phyloP scores from a whole-genome alignment of 345 rosid species.

The Odontarrhena argentea region DNA sequence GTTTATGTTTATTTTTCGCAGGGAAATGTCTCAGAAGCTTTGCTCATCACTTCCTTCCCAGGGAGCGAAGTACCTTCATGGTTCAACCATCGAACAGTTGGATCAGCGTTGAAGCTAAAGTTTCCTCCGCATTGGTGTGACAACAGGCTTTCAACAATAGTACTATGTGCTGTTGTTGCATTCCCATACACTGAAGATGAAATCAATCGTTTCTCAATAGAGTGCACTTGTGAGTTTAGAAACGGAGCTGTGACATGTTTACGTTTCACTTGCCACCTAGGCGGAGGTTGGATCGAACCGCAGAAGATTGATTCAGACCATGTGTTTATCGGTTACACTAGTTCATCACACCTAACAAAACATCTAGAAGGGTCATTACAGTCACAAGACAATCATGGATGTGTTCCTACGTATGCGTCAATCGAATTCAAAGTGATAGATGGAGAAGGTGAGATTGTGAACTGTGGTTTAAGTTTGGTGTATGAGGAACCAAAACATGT shows the following conservation, averaged over 20 bases:
- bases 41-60: conserved; percentile 25
- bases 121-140: conserved; percentile 34
- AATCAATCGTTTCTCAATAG: conserved; percentile 8
- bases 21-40: conserved; percentile 18
- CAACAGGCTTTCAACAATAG: conserved; percentile 27
- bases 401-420: conserved; percentile 33
- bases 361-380: conserved; percentile 5
- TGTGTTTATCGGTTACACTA: conserved; percentile 37
- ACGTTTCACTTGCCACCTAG: conserved; percentile 20
- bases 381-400: background rate
- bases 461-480: conserved; percentile 31
- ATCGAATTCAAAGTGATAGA: conserved; percentile 18
- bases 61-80: conserved; percentile 38
- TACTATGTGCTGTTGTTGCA: conserved; percentile 27
- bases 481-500: conserved; percentile 21
- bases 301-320: conserved; percentile 32
- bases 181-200: conserved; percentile 9
- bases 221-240: conserved; percentile 33
- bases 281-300: conserved; percentile 29
- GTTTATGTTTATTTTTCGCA: conserved; percentile 12
- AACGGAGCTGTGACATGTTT: background rate
- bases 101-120: background rate
- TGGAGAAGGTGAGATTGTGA: conserved; percentile 31
- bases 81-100: conserved; percentile 17
- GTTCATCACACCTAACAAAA: conserved; percentile 13